Evolutionary conservation across 148 eudicot species (phyloP), one percentile per base, ranked within the genome.

Genomic region (Chenopodium suecicum): DNA sequence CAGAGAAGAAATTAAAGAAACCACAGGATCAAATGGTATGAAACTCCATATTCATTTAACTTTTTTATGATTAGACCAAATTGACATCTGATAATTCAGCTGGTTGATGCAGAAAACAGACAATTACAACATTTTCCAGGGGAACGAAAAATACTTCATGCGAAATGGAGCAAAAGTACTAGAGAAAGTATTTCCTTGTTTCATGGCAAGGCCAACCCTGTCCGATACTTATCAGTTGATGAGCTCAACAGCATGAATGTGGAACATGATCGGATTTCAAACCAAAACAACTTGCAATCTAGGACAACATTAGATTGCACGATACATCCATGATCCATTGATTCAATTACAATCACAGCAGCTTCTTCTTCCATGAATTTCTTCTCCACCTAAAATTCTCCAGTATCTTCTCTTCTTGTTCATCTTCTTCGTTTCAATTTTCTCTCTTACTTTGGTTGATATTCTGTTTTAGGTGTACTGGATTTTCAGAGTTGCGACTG

Each of bases 231-330:
- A 10, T 31, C 79, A 60, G 23, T 44, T 44, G 54, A 77, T 22
- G 70, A 77, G 46, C 79, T 77, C 52, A 77, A 77, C 79, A 62
- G 9, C 25, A 72, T 54, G 60, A 25, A 52, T 74, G 77, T 52
- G 31, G 60, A 17, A 31, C n/a, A 41, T 11, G 10, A 19, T 16
- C 75, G 2, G 25, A 20, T 5, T 37, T 37, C 41, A 37, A 37
- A 37, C 41, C 41, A 37, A 37, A 37, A 37, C 41, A 37, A 0
- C 41, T 37, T 37, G 7, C n/a, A 37, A 37, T 37, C 41, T 37
- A 37, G 7, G 41, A 37, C 37, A 7, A 10, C 12, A 11, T 48
- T 0, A 11, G 52, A 48, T 48, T 48, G 54, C 54, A 48, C 54
- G 54, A 48, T 8, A 48, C 54, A 9, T 48, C 54, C 54, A 48